A percentile compares a stretch with the other conserved stretches of the same genome.
Evolutionary conservation across 2,329 filamentous ascomycete genomes (phyloP).

Genomic region (Epichloe sibirici): DNA sequence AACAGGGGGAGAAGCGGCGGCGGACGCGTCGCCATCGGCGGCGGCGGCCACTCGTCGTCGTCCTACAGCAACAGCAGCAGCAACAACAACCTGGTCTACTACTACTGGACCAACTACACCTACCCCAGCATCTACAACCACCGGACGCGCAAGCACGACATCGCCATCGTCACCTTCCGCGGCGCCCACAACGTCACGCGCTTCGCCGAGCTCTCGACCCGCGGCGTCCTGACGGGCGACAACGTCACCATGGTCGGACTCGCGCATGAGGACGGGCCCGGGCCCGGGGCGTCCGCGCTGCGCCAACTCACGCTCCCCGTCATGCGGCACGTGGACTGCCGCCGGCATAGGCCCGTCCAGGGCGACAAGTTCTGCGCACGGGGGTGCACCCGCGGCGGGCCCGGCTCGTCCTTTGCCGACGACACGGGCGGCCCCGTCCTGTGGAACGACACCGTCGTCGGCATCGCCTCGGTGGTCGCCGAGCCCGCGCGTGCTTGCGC

Average conservation of each 20-base stretch:
- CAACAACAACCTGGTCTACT: neutral
- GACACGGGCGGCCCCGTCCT: conserved; percentile 1
- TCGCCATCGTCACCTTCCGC: neutral
- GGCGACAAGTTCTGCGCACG: neutral
- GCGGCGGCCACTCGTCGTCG: too few relatives aligned
- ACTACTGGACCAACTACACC: neutral
- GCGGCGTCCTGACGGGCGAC: neutral
- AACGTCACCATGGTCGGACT: neutral
- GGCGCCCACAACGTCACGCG: neutral
- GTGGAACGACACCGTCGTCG: neutral
- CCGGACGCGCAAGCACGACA: neutral
- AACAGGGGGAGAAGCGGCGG: too few relatives aligned
- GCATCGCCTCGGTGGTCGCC: neutral
- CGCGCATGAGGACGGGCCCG: neutral
- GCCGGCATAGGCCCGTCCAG: neutral
- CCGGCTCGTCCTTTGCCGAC: neutral
- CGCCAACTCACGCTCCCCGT: neutral
- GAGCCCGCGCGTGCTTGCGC: neutral
- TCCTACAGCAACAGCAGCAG: too few relatives aligned
- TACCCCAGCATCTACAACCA: neutral
- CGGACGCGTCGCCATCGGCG: neutral
- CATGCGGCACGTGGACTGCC: neutral
- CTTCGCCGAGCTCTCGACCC: neutral
- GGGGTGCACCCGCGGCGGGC: neutral
- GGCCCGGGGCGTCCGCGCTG: too few relatives aligned